A percentile compares a stretch with the other conserved stretches of the same genome.
These are phyloP conservation scores for Aciculoconidium aculeatum DNA, from an alignment of 805 yeast species.

Conservation along the genomic window DNA sequence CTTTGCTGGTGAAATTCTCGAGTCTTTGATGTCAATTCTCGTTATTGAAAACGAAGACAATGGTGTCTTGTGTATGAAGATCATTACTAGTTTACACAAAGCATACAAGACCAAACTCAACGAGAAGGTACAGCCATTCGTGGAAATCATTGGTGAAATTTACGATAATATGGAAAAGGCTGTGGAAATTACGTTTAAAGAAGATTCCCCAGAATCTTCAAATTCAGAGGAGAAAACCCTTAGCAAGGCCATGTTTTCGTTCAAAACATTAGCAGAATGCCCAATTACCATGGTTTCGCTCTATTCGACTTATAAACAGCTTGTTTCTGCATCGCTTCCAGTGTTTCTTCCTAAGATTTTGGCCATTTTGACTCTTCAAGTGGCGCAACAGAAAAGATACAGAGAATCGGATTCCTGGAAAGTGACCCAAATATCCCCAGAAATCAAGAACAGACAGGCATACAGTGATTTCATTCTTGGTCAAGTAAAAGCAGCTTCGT, in stretches of 20 bases:
- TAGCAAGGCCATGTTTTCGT: slow-evolving; percentile 68
- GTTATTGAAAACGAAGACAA: slow-evolving; percentile 89
- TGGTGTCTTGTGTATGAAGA: slow-evolving; percentile 86
- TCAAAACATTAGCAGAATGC: slow-evolving; percentile 90
- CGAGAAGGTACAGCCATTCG: slow-evolving; percentile 73
- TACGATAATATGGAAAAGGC: slow-evolving; percentile 76
- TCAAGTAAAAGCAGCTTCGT: slow-evolving; percentile 94
- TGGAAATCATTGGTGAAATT: slow-evolving; percentile 67
- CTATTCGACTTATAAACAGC: slow-evolving; percentile 77
- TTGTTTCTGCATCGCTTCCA: slow-evolving; percentile 67
- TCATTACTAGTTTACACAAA: slow-evolving; percentile 79
- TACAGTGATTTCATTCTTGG: slow-evolving; percentile 87
- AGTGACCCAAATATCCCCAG: slow-evolving; percentile 65
- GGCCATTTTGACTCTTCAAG: slow-evolving; percentile 68
- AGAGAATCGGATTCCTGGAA: slow-evolving; percentile 45
- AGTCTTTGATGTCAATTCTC: slow-evolving; percentile 52
- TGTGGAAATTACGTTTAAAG: slow-evolving; percentile 60
- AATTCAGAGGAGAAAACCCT: slow-evolving; percentile 44
- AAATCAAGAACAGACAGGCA: slow-evolving; percentile 66
- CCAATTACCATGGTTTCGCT: slow-evolving; percentile 95
- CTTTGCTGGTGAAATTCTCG: slow-evolving; percentile 56
- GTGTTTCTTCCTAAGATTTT: slow-evolving; percentile 78
- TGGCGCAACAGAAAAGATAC: slow-evolving; percentile 57
- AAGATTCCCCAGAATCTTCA: slow-evolving; percentile 31
- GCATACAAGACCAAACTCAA: slow-evolving; percentile 64